These are phyloP conservation scores for Diaporthe nobilis DNA, from an alignment of 2,329 filamentous ascomycete species.

Conservation along the genomic window DNA sequence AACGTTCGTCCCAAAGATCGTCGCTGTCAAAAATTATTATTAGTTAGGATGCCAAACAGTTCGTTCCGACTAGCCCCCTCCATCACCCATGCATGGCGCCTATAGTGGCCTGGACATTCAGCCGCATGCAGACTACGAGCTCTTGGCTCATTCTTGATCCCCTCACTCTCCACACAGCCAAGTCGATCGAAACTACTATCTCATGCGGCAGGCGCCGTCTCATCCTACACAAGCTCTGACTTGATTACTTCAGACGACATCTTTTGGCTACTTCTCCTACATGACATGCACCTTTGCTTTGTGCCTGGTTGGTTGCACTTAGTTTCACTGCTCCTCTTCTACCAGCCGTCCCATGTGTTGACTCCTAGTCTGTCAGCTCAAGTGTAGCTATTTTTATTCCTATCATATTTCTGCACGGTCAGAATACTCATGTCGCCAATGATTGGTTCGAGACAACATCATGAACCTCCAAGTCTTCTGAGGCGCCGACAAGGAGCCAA, in stretches of 20 bases:
- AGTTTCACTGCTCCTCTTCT: not conserved
- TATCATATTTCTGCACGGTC: not conserved
- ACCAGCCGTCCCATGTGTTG: not conserved
- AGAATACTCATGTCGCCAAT: not conserved
- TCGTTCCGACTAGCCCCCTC: not conserved
- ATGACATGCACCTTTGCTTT: not conserved
- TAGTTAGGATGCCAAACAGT: not conserved
- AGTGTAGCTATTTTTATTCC: not conserved
- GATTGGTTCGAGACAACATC: not conserved
- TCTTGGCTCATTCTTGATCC: constrained; percentile 3
- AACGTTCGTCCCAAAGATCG: constrained; percentile 11
- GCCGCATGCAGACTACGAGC: not conserved
- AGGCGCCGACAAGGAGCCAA: constrained; percentile 22
- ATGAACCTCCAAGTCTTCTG: constrained; percentile 4
- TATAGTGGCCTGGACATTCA: not conserved
- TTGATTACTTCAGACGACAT: not conserved
- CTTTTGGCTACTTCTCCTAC: not conserved
- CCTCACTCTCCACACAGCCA: not conserved
- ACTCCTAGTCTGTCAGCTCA: not conserved
- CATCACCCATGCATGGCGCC: not conserved
- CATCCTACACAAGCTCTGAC: constrained; percentile 10
- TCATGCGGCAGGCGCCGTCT: constrained; percentile 20
- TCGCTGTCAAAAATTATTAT: constrained; percentile 5
- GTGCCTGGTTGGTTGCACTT: not conserved
- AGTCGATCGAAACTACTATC: not conserved